A percentile compares a stretch with the other conserved stretches of the same genome.
These are phyloP conservation scores for sweet orange (Citrus sinensis) DNA, from an alignment of 345 rosid genomes.

Conservation along the genomic window DNA sequence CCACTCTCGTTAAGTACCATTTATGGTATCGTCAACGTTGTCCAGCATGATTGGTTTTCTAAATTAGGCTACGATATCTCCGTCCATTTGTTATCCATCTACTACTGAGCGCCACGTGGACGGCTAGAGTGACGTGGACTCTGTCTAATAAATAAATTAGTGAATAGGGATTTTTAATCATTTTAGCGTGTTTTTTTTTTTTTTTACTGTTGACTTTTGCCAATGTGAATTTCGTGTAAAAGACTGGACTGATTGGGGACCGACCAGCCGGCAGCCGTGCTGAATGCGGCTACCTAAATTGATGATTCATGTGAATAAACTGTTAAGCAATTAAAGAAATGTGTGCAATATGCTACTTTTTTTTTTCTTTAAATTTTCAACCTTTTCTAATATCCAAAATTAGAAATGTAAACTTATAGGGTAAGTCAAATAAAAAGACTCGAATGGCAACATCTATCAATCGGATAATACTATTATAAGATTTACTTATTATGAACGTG, in stretches of 20 bases:
- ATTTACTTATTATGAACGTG: too few species aligned
- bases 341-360: too few species aligned
- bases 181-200: too few species aligned
- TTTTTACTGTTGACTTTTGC: neutral
- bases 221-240: neutral
- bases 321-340: neutral
- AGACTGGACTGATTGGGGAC: neutral
- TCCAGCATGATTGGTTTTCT: neutral
- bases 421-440: too few species aligned
- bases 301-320: neutral
- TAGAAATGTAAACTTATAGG: too few species aligned
- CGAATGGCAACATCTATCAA: too few species aligned
- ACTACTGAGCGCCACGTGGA: neutral
- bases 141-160: too few species aligned
- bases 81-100: neutral
- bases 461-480: too few species aligned
- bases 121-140: neutral
- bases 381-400: too few species aligned
- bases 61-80: neutral
- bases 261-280: neutral
- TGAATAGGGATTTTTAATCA: too few species aligned
- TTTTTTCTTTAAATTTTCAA: too few species aligned
- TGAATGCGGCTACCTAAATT: neutral
- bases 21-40: slow-evolving; percentile 16
- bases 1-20: neutral